A percentile compares a stretch with the other conserved stretches of the same genome.
These are phyloP conservation scores for Gloeophyllum trabeum DNA, from an alignment of 768 basidiomycete species.

Conservation along the genomic window DNA sequence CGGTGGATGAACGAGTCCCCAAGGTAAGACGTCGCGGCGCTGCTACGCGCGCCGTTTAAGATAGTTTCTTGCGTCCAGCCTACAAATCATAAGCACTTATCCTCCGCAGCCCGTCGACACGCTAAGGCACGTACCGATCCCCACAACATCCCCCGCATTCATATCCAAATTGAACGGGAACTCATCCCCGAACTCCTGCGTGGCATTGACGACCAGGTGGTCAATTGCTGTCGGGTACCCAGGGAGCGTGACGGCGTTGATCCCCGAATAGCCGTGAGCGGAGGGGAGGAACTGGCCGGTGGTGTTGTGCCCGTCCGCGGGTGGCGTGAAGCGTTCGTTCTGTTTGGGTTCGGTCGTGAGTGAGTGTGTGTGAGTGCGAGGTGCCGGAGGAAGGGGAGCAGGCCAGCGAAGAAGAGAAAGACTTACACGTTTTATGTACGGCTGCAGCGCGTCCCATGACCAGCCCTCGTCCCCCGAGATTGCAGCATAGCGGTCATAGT, in stretches of 20 bases:
- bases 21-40: neutral
- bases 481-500: constrained; percentile 8
- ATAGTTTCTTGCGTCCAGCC: constrained; percentile 8
- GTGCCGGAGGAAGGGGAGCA: neutral
- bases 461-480: constrained; percentile 8
- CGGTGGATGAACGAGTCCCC: neutral
- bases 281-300: constrained; percentile 25
- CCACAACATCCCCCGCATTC: constrained; percentile 29
- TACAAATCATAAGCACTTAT: neutral
- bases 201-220: constrained; percentile 23
- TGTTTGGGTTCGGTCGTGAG: too few species aligned
- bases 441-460: constrained; percentile 7
- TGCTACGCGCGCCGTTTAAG: constrained; percentile 2
- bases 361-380: too few species aligned
- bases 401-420: neutral
- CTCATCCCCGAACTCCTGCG: constrained; percentile 21
- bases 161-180: constrained; percentile 30
- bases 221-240: constrained; percentile 20
- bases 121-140: constrained; percentile 20
- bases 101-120: neutral
- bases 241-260: constrained; percentile 20
- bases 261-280: constrained; percentile 24
- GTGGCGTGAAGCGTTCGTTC: constrained; percentile 25
- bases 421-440: constrained; percentile 4
- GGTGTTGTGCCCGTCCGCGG: constrained; percentile 27